These are phyloP conservation scores for Erythrophleum fordii DNA, from an alignment of 306 rosid species.

Conservation along the genomic window DNA sequence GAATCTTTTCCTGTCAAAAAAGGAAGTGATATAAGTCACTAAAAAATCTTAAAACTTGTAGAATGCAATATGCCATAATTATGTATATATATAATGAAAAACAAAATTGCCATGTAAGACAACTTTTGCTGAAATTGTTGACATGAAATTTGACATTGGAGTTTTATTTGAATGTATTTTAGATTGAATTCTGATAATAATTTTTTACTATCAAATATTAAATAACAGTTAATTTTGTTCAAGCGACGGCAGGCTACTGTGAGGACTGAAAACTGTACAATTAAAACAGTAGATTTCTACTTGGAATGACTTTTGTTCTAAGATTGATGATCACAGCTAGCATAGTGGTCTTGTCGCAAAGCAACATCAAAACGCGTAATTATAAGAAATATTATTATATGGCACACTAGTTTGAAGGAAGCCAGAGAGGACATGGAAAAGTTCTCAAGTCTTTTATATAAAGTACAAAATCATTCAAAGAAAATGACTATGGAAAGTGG, in stretches of 20 bases:
- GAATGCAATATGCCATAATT: no score
- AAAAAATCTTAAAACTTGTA: no score
- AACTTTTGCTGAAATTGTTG: neutral
- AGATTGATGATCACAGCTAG: neutral
- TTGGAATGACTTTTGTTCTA: neutral
- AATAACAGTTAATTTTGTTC: no score
- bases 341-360: neutral
- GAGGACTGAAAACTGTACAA: neutral
- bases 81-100: no score
- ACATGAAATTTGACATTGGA: neutral
- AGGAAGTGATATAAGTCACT: no score
- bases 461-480: slow-evolving; percentile 45
- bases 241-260: neutral
- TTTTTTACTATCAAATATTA: no score
- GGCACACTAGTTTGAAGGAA: no score
- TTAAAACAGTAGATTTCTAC: neutral
- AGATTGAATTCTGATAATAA: no score
- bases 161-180: no score
- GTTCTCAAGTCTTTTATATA: neutral
- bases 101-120: neutral
- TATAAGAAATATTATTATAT: no score
- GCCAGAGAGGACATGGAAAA: no score
- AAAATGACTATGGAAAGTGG: slow-evolving; percentile 43
- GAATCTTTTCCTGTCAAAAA: neutral
- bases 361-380: neutral